phyloP scores from a whole-genome alignment of 164 flowering plant genomes.

The Sextonia rubra region DNA sequence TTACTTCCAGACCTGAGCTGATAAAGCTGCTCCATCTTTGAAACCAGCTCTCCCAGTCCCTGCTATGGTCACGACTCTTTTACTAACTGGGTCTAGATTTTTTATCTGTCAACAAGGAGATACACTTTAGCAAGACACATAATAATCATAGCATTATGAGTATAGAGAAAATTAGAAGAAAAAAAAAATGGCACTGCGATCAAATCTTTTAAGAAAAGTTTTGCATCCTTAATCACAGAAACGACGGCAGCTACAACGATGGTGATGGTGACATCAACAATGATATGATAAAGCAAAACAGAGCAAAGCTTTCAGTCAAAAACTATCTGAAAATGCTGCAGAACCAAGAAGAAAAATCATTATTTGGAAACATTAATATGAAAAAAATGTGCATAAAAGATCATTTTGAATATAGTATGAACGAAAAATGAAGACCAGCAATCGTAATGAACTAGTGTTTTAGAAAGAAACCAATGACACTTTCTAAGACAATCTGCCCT shows the following conservation, averaged over 20 bases:
- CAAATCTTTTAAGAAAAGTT: not conserved
- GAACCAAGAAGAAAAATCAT: too few relatives aligned
- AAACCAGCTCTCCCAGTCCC: conserved; percentile 94
- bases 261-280: too few relatives aligned
- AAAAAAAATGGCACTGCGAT: not conserved
- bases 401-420: too few relatives aligned
- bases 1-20: conserved; percentile 59
- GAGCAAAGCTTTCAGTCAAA: too few relatives aligned
- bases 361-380: too few relatives aligned
- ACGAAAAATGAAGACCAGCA: not conserved
- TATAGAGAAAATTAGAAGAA: not conserved
- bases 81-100: conserved; percentile 64
- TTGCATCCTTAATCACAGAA: not conserved
- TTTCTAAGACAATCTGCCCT: not conserved
- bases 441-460: not conserved
- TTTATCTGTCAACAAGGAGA: conserved; percentile 54
- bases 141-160: not conserved
- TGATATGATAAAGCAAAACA: too few relatives aligned
- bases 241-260: too few relatives aligned
- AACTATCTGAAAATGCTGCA: too few relatives aligned
- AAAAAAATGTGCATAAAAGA: too few relatives aligned
- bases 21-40: conserved; percentile 63
- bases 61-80: conserved; percentile 63
- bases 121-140: conserved; percentile 8
- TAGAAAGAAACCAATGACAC: not conserved